A percentile compares a stretch with the other conserved stretches of the same genome.
These are phyloP conservation scores for Amesomyces nigricolor DNA, from an alignment of 2,329 filamentous ascomycete genomes.

Conservation along the genomic window DNA sequence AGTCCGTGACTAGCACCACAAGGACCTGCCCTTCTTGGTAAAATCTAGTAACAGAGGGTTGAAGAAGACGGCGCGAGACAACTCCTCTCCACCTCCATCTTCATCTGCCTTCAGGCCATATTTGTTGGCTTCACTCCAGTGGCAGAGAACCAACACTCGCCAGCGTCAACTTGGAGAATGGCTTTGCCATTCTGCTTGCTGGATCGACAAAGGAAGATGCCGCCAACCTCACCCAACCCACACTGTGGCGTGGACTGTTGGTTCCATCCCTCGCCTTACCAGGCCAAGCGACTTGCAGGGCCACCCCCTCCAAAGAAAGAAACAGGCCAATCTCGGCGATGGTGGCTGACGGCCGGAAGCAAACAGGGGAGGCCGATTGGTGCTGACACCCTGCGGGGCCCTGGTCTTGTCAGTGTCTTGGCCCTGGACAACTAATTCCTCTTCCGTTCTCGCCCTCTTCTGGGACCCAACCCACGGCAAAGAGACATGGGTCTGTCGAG, in stretches of 20 bases:
- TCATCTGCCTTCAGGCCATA: no score
- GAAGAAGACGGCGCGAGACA: no score
- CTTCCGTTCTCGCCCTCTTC: not conserved
- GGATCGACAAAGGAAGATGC: no score
- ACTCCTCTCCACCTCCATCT: no score
- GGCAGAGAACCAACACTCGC: no score
- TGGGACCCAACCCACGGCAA: not conserved
- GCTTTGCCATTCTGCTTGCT: no score
- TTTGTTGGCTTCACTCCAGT: no score
- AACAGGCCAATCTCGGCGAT: not conserved
- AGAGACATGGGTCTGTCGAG: conserved; percentile 4
- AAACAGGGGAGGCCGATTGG: conserved; percentile 5
- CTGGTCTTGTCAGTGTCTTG: conserved; percentile 1
- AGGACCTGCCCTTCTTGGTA: no score
- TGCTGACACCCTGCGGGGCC: conserved; percentile 12
- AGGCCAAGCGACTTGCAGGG: not conserved
- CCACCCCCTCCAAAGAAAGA: conserved; percentile 4
- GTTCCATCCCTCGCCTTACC: not conserved
- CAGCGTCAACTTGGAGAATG: no score
- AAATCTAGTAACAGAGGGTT: no score
- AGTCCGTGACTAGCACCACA: no score
- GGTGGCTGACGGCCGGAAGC: conserved; percentile 7
- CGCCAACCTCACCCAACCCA: not conserved
- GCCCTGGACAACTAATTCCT: conserved; percentile 8
- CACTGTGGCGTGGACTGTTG: conserved; percentile 2